phyloP scores from a whole-genome alignment of 225 moss, liverwort and hornwort species.

The Straminergon stramineum region DNA sequence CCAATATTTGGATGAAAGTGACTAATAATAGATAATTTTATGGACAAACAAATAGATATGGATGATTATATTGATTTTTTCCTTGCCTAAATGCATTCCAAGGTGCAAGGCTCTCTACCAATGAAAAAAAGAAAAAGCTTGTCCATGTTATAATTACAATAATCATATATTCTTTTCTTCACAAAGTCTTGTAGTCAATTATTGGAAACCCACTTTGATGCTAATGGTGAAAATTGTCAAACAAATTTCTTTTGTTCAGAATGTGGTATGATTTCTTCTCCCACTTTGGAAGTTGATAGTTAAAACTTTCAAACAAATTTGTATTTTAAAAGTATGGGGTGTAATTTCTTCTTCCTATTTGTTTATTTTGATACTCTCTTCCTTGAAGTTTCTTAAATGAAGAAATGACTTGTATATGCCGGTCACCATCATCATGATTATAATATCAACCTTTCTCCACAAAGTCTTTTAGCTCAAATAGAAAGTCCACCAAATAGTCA shows the following conservation, averaged over 20 bases:
- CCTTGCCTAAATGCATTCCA: not conserved
- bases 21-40: not conserved
- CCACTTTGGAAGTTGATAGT: not conserved
- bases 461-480: not conserved
- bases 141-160: not conserved
- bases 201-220: not conserved
- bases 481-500: not conserved
- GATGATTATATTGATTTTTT: not conserved
- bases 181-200: not conserved
- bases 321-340: not conserved
- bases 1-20: not conserved
- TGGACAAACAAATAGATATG: not conserved
- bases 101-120: not conserved
- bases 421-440: not conserved
- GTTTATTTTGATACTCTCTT: too few relatives aligned
- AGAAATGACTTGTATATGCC: not conserved
- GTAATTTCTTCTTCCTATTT: not conserved
- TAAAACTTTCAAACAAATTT: not conserved
- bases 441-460: not conserved
- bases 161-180: not conserved
- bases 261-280: not conserved
- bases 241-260: not conserved
- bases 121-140: not conserved
- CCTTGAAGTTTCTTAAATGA: not conserved
- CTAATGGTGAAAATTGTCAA: not conserved